Conservation (phyloP, 2,329 filamentous ascomycete genomes). For the Waltergamsia citrina region DNA sequence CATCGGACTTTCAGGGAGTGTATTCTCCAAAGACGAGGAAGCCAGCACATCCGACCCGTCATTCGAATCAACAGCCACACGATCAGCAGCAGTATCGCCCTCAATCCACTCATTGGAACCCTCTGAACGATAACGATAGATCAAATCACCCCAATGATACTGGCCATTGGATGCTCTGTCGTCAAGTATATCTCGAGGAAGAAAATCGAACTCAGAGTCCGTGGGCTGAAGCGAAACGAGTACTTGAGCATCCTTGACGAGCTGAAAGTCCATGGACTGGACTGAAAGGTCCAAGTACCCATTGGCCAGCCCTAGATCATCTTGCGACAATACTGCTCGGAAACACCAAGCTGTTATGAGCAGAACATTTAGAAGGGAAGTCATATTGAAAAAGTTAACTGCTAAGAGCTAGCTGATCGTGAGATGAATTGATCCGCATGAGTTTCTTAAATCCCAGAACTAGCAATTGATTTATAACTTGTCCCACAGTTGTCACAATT, state of each 20-base stretch:
- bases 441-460: no score
- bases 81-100: constrained; percentile 32
- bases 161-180: constrained; percentile 38
- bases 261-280: constrained; percentile 28
- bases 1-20: constrained; percentile 27
- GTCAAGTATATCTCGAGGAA: constrained; percentile 39
- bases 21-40: constrained; percentile 28
- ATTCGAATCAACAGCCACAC: constrained; percentile 18
- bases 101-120: constrained; percentile 30
- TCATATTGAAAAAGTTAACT: no score
- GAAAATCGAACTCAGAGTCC: constrained; percentile 38
- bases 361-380: no score
- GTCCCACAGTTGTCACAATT: no score
- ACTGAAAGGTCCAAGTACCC: constrained; percentile 30
- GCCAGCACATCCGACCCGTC: constrained; percentile 19
- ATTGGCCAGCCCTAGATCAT: constrained; percentile 26
- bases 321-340: no score
- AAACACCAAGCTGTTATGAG: no score
- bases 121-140: constrained; percentile 39
- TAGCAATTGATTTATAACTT: no score
- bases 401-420: no score
- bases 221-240: constrained; percentile 35
- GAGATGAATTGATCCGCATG: no score
- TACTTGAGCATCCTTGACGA: constrained; percentile 35
- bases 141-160: constrained; percentile 51